Base-by-base conservation (phyloP, 1,284 basidiomycete species). In the Ustilago tritici region DNA sequence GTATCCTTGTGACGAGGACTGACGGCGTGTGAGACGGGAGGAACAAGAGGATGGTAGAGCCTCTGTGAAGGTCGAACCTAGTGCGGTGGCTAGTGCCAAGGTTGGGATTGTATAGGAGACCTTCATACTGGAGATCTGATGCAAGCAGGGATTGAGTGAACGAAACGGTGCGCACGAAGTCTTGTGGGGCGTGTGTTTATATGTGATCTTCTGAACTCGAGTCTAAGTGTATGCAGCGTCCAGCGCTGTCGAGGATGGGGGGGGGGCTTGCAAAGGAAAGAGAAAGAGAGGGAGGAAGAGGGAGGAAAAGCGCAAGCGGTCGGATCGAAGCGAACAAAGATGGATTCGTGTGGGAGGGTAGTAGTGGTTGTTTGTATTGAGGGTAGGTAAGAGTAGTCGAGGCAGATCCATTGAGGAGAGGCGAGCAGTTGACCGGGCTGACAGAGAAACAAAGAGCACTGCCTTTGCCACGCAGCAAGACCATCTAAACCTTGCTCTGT, bases 1-100 rank as follows among this genome's bases (percentile, higher is more conserved):
- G 55, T 66, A 70, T 40, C 66, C 69, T 56, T 65, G 65, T 14
- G 61, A 55, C 43, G 23, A 38, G 52, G 43, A 43, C 7, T 65
- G 62, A 14, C 74, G 70, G 17, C 70, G 61, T 1, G 14, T 53
- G 10, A 11, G 52, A 15, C 5, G 56, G 60, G 43, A 46, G n/a
- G 3, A 19, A 19, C 43, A 19, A 6, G 43, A 46, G 9, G 70
- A 59, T 10, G 57, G 70, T 5, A 73, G 23, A 3, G 70, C 65
- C 12, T 35, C 3, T 12, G 57, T 35, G n/a, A 63, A 54, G 15
- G 54, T 50, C 1, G 57, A 14, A 4, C 53, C 35, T 17, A 70
- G 56, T 7, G 54, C 56, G 2, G 58, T 55, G 61, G 55, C 61
- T 32, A 65, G n/a, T 12, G 65, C 65, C 55, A 73, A 14, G 9